Evolutionary conservation across 768 basidiomycete species (phyloP).

Genomic region (Grammothele lineata): DNA sequence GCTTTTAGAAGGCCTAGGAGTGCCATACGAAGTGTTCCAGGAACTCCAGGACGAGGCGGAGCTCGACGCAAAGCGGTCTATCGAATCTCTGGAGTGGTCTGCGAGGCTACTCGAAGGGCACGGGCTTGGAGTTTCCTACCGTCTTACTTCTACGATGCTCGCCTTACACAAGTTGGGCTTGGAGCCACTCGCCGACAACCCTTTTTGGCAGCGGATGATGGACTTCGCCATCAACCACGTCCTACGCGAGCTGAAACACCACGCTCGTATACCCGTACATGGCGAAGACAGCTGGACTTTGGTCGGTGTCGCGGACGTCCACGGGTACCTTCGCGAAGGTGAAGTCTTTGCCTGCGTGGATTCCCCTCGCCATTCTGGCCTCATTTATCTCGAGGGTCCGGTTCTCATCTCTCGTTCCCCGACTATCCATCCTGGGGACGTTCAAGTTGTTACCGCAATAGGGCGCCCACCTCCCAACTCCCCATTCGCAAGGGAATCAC

Average conservation of each 20-base stretch:
- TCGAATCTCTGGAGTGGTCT: constrained; percentile 38
- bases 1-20: constrained; percentile 56
- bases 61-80: constrained; percentile 39
- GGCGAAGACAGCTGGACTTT: constrained; percentile 49
- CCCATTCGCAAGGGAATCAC: constrained; percentile 45
- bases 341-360: constrained; percentile 62
- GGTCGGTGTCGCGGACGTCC: constrained; percentile 69
- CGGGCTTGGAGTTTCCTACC: constrained; percentile 56
- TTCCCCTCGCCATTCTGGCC: constrained; percentile 30
- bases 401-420: constrained; percentile 61
- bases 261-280: constrained; percentile 63
- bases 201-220: constrained; percentile 50
- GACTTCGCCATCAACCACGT: constrained; percentile 56
- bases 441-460: constrained; percentile 56
- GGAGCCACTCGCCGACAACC: constrained; percentile 30
- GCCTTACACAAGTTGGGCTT: constrained; percentile 47
- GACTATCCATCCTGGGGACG: constrained; percentile 66
- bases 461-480: constrained; percentile 52
- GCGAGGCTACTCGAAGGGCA: constrained; percentile 48
- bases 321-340: constrained; percentile 44
- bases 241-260: constrained; percentile 60
- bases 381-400: constrained; percentile 48
- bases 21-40: constrained; percentile 51
- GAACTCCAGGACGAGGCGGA: constrained; percentile 50
- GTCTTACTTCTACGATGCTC: constrained; percentile 48